phyloP scores from a whole-genome alignment of 1,139 yeast species.

The Ashbya aceris region DNA sequence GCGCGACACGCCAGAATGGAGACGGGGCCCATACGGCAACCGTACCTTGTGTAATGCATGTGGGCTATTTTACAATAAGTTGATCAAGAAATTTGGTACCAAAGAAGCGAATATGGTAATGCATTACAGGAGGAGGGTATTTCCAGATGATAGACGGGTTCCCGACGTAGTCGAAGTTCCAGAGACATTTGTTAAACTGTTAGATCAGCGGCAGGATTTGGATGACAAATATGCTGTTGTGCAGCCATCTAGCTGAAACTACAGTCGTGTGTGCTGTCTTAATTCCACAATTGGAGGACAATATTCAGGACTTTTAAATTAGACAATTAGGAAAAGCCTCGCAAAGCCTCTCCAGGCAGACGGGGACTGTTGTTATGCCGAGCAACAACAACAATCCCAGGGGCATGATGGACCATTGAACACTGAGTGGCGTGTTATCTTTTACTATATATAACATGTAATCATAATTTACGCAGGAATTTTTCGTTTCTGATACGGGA shows the following conservation, averaged over 20 bases:
- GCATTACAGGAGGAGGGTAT: slow-evolving; percentile 21
- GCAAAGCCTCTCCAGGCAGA: too few species aligned
- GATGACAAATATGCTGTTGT: slow-evolving; percentile 17
- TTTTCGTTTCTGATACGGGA: slow-evolving; percentile 14
- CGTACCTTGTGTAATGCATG: slow-evolving; percentile 75
- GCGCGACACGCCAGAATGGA: slow-evolving; percentile 75
- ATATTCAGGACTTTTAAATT: too few species aligned
- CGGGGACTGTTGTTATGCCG: too few species aligned
- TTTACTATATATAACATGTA: neutral
- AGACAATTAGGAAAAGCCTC: too few species aligned
- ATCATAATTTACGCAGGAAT: neutral
- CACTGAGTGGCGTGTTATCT: neutral
- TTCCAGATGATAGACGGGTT: slow-evolving; percentile 25
- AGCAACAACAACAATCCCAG: too few species aligned
- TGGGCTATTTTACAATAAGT: slow-evolving; percentile 66
- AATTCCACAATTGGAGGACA: too few species aligned
- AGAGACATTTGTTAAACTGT: slow-evolving; percentile 14
- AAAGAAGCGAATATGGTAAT: slow-evolving; percentile 25
- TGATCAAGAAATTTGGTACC: slow-evolving; percentile 39
- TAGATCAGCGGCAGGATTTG: slow-evolving; percentile 16
- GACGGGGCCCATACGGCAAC: slow-evolving; percentile 71
- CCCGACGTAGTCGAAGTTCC: slow-evolving; percentile 24
- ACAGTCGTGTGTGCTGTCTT: too few species aligned
- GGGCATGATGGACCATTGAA: too few species aligned
- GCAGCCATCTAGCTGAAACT: neutral